phyloP scores from a whole-genome alignment of 106 monocot species.

The Gastrodia elata region DNA sequence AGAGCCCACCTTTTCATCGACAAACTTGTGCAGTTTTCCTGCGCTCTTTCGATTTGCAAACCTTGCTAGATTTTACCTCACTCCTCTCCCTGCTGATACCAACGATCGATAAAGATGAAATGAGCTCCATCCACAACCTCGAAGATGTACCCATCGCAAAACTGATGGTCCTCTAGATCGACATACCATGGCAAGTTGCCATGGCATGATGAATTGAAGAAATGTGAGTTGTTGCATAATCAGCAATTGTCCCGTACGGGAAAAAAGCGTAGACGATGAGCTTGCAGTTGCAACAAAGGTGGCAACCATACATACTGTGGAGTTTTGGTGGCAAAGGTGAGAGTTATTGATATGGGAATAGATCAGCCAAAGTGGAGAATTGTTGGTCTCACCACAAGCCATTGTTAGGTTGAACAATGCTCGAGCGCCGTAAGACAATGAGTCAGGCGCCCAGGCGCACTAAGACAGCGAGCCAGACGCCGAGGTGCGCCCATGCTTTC shows the following conservation, averaged over 20 bases:
- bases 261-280: constrained; percentile 12
- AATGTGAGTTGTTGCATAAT: constrained; percentile 13
- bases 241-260: constrained; percentile 13
- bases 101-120: constrained; percentile 8
- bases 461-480: no score
- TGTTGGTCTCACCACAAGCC: no score
- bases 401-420: no score
- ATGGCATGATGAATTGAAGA: constrained; percentile 10
- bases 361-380: no score
- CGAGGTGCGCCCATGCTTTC: no score
- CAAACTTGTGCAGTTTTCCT: constrained; percentile 1
- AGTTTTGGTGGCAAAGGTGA: constrained; percentile 7
- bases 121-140: constrained; percentile 14
- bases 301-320: constrained; percentile 1
- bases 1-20: constrained; percentile 1
- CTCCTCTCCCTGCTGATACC: constrained; percentile 1
- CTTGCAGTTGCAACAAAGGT: not conserved
- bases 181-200: constrained; percentile 12
- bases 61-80: constrained; percentile 10
- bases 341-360: no score
- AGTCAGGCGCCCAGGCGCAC: no score
- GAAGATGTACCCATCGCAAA: constrained; percentile 14
- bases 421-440: no score
- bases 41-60: constrained; percentile 7
- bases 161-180: constrained; percentile 12